These are phyloP conservation scores for Cladochytrium replicatum DNA, from an alignment of 192 early-diverging fungal genomes.

Conservation along the genomic window DNA sequence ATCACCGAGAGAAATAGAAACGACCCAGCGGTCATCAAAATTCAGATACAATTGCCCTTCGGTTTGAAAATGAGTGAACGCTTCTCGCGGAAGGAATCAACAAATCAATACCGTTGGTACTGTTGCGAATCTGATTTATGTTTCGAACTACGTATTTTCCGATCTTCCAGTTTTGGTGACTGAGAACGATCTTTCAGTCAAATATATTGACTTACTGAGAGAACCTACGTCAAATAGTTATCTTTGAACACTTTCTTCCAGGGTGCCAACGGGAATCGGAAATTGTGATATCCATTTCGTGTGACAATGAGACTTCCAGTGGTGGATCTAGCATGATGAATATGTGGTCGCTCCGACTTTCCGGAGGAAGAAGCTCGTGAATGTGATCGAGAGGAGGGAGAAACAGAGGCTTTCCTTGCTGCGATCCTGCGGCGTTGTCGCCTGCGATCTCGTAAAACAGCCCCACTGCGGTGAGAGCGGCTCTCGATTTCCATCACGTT, in stretches of 20 bases:
- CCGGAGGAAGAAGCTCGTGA: too few relatives aligned
- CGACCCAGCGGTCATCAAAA: constrained; percentile 36
- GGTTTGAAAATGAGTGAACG: not conserved
- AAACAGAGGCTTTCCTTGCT: too few relatives aligned
- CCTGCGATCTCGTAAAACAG: too few relatives aligned
- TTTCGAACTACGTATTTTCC: not conserved
- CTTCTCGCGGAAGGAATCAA: not conserved
- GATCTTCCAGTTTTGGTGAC: not conserved
- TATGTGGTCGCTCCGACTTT: too few relatives aligned
- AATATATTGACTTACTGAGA: not conserved
- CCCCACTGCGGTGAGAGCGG: too few relatives aligned
- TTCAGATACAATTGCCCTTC: constrained; percentile 26
- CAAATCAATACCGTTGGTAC: not conserved
- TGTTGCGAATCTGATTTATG: not conserved
- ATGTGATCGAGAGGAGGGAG: too few relatives aligned
- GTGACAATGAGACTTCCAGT: too few relatives aligned
- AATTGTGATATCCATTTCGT: too few relatives aligned
- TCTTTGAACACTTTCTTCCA: constrained; percentile 37
- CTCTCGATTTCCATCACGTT: too few relatives aligned
- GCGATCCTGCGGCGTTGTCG: too few relatives aligned
- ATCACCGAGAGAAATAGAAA: constrained; percentile 22
- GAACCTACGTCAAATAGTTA: constrained; percentile 25
- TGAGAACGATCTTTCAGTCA: not conserved
- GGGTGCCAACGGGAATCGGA: constrained; percentile 17
- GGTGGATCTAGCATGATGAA: too few relatives aligned